These are phyloP conservation scores for Haberlea rhodopensis DNA, from an alignment of 257 asterid species.

Conservation along the genomic window DNA sequence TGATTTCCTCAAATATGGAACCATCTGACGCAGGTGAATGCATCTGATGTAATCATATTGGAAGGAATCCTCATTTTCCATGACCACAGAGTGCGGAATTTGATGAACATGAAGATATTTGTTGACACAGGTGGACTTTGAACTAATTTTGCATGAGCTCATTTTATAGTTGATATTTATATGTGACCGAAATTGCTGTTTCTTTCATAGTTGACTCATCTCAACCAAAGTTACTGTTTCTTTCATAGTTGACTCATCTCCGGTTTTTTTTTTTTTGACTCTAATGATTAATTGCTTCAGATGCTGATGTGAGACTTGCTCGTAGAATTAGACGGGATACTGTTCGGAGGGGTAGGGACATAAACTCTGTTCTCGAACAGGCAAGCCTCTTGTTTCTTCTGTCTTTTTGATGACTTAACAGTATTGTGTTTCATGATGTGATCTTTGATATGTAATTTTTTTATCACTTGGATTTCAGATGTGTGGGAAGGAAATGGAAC, in stretches of 20 bases:
- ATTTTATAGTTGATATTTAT: conserved; percentile 5
- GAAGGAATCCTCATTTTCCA: conserved; percentile 99
- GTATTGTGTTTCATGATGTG: not conserved
- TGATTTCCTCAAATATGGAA: conserved; percentile 11
- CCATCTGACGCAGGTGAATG: conserved; percentile 66
- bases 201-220: not conserved
- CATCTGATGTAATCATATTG: conserved; percentile 92
- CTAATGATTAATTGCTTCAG: too few relatives aligned
- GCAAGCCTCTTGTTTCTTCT: conserved; percentile 42
- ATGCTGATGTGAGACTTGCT: conserved; percentile 99
- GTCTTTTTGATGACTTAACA: not conserved
- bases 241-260: too few relatives aligned
- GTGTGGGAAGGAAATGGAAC: not conserved
- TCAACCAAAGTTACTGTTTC: conserved; percentile 8
- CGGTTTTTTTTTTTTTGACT: too few relatives aligned
- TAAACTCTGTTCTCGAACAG: conserved; percentile 93
- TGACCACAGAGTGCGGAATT: conserved; percentile 83
- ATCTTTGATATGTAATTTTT: not conserved
- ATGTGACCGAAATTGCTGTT: conserved; percentile 2
- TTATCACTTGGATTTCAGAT: not conserved
- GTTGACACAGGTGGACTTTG: conserved; percentile 82
- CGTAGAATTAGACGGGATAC: conserved; percentile 98
- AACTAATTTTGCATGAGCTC: conserved; percentile 21
- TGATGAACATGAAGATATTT: conserved; percentile 97
- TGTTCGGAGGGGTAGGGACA: conserved; percentile 94